Evolutionary conservation across 306 rosid species (phyloP).

Genomic region (Pterocarpus macrocarpus): DNA sequence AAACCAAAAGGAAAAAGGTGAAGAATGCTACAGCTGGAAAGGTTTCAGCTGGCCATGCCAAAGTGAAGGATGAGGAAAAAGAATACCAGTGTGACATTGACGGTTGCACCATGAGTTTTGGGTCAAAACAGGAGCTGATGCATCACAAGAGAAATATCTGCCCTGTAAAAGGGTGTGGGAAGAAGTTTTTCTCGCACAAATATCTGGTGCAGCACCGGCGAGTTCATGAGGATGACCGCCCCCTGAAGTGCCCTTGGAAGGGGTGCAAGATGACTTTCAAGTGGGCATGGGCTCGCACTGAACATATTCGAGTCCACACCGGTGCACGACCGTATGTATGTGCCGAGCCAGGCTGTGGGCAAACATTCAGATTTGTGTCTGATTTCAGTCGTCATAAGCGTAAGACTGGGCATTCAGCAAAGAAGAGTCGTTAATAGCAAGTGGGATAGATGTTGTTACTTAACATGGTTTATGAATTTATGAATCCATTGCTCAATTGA

Average conservation of each 20-base stretch:
- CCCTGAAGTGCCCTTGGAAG: conserved; percentile 97
- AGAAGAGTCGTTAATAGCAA: conserved; percentile 67
- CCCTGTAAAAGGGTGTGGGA: conserved; percentile 99
- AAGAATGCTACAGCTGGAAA: conserved; percentile 65
- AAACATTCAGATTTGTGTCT: conserved; percentile 96
- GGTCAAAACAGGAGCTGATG: conserved; percentile 74
- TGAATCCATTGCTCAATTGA: conserved; percentile 68
- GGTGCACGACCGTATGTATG: conserved; percentile 96
- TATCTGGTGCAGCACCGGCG: conserved; percentile 98
- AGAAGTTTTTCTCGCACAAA: conserved; percentile 96
- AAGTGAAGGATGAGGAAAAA: conserved; percentile 62
- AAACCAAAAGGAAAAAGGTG: conserved; percentile 65
- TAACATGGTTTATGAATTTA: conserved; percentile 57
- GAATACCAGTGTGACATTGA: conserved; percentile 86
- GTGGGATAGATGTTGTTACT: conserved; percentile 56
- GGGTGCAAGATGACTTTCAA: conserved; percentile 99
- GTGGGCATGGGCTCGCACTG: conserved; percentile 99
- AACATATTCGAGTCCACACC: conserved; percentile 96
- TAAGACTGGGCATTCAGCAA: conserved; percentile 92
- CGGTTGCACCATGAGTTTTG: conserved; percentile 92
- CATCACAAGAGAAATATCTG: conserved; percentile 86
- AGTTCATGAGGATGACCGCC: conserved; percentile 94
- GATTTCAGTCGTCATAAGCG: conserved; percentile 99
- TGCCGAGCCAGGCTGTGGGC: conserved; percentile 86
- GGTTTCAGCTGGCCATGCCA: conserved; percentile 60